Base-by-base conservation (phyloP, 2,329 filamentous ascomycete genomes). In the Arthrobotrys musiformis region DNA sequence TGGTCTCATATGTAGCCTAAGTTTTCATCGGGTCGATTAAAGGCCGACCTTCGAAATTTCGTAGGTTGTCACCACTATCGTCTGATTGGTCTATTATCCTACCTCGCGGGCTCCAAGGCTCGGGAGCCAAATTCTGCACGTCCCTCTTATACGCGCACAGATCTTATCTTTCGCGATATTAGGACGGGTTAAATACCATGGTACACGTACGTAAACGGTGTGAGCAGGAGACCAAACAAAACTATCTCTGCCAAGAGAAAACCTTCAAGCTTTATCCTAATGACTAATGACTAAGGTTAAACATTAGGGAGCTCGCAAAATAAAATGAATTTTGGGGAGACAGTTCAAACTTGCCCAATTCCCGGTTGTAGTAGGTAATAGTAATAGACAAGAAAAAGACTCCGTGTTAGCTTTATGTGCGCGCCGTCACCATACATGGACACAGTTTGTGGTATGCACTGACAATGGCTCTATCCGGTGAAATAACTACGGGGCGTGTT, bases 401-500 rank as follows among this genome's bases (percentile, higher is more conserved):
- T 30, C 48, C 30, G 22, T 11, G 28, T 33, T 19, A 22, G 26
- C 0, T 56, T 17, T 56, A 33, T 56, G 28, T 13, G n/a, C 17
- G 15, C 35, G 13, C 28, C 13, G 35, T 56, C 50, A 35, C 50
- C 26, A 28, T 22, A 35, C 33, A 35, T n/a, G 9, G 28, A 35
- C 33, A 35, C 28, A 15, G 28, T 35, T n/a, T 11, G 26, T 26
- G 28, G 13, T 35, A 56, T 56, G 28, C n/a, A 13, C n/a, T 54
- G 50, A 54, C 24, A 19, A 22, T 56, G 35, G n/a, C 50, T 56
- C n/a, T n/a, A 35, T 56, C 50, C 17, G 17, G 50, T n/a, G 50
- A 56, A 35, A 56, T 56, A 56, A 30, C 26, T 22, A 56, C 28
- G 50, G 50, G 28, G 26, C n/a, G 13, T 56, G 50, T 28, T 56